These are phyloP conservation scores for Phoma sp. DNA, from an alignment of 2,329 filamentous ascomycete genomes.

Conservation along the genomic window DNA sequence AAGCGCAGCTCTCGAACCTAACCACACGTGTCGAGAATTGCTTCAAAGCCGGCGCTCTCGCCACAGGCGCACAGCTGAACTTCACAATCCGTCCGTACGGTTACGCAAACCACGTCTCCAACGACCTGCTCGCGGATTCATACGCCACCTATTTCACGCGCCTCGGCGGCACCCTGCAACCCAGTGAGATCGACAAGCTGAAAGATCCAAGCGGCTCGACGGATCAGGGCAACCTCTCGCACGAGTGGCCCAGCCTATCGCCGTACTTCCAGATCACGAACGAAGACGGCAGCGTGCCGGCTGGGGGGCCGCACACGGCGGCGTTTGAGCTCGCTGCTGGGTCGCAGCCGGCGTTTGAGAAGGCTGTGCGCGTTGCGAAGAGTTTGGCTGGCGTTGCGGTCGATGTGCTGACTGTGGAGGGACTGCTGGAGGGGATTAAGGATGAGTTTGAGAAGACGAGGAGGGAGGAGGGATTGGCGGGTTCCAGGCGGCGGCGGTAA, in stretches of 20 bases:
- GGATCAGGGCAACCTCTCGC: slow-evolving; percentile 26
- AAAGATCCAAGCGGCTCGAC: slow-evolving; percentile 18
- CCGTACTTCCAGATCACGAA: slow-evolving; percentile 26
- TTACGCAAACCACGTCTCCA: slow-evolving; percentile 19
- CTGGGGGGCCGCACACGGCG: slow-evolving; percentile 20
- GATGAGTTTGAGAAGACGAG: slow-evolving; percentile 16
- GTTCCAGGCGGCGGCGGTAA: too few relatives aligned
- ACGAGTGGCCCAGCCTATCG: slow-evolving; percentile 22
- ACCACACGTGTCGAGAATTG: slow-evolving; percentile 17
- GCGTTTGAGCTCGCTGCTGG: slow-evolving; percentile 24
- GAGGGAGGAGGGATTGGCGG: background rate
- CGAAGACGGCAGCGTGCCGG: slow-evolving; percentile 18
- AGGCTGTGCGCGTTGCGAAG: slow-evolving; percentile 22
- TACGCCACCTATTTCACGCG: slow-evolving; percentile 11
- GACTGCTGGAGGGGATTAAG: slow-evolving; percentile 19
- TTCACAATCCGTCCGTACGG: slow-evolving; percentile 21
- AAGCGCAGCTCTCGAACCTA: slow-evolving; percentile 11
- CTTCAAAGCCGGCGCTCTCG: slow-evolving; percentile 20
- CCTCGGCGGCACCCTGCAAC: slow-evolving; percentile 2
- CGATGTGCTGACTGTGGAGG: slow-evolving; percentile 18
- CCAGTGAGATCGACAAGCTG: slow-evolving; percentile 4
- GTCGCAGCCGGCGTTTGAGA: slow-evolving; percentile 16
- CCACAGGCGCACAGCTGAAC: slow-evolving; percentile 17
- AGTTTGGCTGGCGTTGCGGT: slow-evolving; percentile 20
- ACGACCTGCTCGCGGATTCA: slow-evolving; percentile 16